Base-by-base conservation (phyloP, 129 eudicot species). In the Deinandra increscens region DNA sequence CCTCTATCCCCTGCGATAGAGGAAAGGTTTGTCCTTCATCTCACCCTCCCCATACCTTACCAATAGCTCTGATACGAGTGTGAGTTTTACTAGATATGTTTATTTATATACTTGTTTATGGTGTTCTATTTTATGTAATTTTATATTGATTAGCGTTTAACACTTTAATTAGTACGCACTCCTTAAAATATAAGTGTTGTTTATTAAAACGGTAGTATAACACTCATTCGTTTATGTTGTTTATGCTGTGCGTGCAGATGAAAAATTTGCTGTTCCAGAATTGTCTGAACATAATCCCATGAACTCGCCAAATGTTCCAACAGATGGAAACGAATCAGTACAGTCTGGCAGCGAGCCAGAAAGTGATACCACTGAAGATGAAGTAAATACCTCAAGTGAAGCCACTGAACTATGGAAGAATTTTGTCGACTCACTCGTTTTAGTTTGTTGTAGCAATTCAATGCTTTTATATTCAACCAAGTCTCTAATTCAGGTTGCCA, bases 381-480 rank as follows among this genome's bases (percentile, higher is more conserved):
- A 76, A 68, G 56, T 43, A 39, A 60, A 59, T 49, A 15, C 68
- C 69, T 61, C 80, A 18, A 69, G 38, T 70, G 74, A 75, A 75
- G 56, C 83, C 37, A 20, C 49, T 72, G 44, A 74, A 61, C 59
- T 80, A 42, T 76, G 75, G 73, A 76, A 80, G 75, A 84, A 44
- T 72, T 66, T 55, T 65, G 64, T 55, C 15, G 81, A 85, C 80
- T 88, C 96, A 26, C 76, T 71, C 14, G 78, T 93, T 70, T 81
- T 93, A 64, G 77, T 94, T 79, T 94, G 99, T 79, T 87, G 88
- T 54, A 86, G 79, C 51, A 81, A 85, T 71, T 83, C 83, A 37
- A 36, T 90, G 69, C 73, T 79, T 66, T 56, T 94, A 55, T 87
- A 80, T 87, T 60, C 97, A 61, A 63, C 87, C 20, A 73, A 78